A percentile compares a stretch with the other conserved stretches of the same genome.
These are phyloP conservation scores for Rhizopogon sp. DNA, from an alignment of 768 basidiomycete genomes.

Conservation along the genomic window DNA sequence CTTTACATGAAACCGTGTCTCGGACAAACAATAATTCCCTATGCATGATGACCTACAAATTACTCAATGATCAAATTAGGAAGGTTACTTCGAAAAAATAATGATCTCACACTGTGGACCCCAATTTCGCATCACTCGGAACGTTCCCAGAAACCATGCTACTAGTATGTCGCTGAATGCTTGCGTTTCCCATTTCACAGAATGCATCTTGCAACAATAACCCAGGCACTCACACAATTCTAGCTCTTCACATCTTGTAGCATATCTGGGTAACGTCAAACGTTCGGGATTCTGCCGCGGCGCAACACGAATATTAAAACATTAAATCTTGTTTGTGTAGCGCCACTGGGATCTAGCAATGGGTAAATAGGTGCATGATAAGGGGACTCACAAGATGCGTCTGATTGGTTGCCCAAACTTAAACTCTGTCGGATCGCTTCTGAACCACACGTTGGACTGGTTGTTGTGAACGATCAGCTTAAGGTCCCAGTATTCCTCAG, in stretches of 20 bases:
- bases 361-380: not conserved
- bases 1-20: not conserved
- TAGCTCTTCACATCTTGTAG: not conserved
- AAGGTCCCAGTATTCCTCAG: not conserved
- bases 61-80: not conserved
- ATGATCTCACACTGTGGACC: not conserved
- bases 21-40: not conserved
- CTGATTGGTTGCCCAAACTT: not conserved
- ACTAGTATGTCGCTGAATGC: not conserved
- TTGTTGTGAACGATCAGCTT: not conserved
- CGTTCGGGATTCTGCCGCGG: not conserved
- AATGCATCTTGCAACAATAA: not conserved
- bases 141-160: no score
- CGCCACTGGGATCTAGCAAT: not conserved
- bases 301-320: not conserved
- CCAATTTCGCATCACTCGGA: not conserved
- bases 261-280: not conserved
- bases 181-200: not conserved
- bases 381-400: not conserved
- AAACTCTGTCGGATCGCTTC: not conserved
- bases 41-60: not conserved
- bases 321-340: not conserved
- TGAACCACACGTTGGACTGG: not conserved
- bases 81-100: not conserved
- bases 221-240: not conserved